Conservation (phyloP, 306 rosid species). For the Dicorynia guianensis region DNA sequence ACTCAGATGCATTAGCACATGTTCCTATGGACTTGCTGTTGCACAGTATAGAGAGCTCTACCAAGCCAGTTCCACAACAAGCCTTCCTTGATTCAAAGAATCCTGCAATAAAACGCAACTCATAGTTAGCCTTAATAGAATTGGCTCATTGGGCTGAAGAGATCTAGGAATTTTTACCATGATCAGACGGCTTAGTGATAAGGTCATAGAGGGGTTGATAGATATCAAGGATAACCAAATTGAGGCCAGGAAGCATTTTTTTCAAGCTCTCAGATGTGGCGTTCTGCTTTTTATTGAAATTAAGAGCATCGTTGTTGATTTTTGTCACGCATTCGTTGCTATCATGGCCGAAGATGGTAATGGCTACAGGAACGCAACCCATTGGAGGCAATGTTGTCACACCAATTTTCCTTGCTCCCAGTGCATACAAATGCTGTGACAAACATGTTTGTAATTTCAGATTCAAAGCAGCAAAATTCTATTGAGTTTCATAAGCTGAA, state of each 20-base stretch:
- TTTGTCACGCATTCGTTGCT: constrained; percentile 61
- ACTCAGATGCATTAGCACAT: constrained; percentile 75
- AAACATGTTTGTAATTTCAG: constrained; percentile 11
- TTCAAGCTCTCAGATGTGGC: constrained; percentile 61
- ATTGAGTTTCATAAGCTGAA: background rate
- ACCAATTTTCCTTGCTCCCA: constrained; percentile 79
- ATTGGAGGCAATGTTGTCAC: constrained; percentile 73
- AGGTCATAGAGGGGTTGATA: constrained; percentile 65
- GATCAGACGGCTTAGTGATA: constrained; percentile 57
- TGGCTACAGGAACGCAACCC: constrained; percentile 71
- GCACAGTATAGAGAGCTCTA: constrained; percentile 72
- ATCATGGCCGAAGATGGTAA: constrained; percentile 66
- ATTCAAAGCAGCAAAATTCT: background rate
- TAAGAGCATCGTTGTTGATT: constrained; percentile 58
- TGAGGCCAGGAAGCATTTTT: constrained; percentile 58
- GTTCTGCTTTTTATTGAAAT: constrained; percentile 63
- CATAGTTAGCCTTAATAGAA: constrained; percentile 13
- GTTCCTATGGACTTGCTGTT: constrained; percentile 61
- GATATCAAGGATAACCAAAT: constrained; percentile 61
- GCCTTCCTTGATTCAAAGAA: constrained; percentile 69
- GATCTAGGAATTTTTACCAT: constrained; percentile 50
- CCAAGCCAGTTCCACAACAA: constrained; percentile 77
- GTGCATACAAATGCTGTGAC: constrained; percentile 60
- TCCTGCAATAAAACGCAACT: constrained; percentile 48
- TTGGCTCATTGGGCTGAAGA: constrained; percentile 1